A percentile compares a stretch with the other conserved stretches of the same genome.
Evolutionary conservation across 352 stramenopile species (phyloP).

Genomic region (Globisporangium uncinulatum): DNA sequence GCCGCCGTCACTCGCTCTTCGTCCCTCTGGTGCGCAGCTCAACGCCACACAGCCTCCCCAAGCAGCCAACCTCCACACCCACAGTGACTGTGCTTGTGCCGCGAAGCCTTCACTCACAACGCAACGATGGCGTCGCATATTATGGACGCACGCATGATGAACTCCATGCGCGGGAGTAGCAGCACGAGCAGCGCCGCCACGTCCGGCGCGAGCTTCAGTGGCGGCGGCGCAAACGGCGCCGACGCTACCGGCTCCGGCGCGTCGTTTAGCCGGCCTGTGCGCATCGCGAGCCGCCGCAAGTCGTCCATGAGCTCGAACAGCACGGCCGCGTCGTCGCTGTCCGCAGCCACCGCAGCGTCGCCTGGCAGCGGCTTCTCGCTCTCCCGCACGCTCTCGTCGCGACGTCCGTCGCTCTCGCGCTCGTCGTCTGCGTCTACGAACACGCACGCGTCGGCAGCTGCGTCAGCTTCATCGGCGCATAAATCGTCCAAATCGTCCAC

Average conservation of each 20-base stretch:
- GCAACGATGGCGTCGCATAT: constrained; percentile 51
- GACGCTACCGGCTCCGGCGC: constrained; percentile 1
- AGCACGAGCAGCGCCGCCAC: constrained; percentile 18
- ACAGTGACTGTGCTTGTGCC: neutral
- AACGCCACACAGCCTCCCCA: no score
- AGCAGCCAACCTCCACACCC: neutral
- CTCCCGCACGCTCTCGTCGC: constrained; percentile 16
- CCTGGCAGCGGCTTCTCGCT: constrained; percentile 14
- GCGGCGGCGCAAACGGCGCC: neutral
- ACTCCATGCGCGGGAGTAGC: constrained; percentile 36
- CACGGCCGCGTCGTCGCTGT: constrained; percentile 24
- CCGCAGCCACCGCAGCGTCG: constrained; percentile 14
- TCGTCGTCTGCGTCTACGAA: constrained; percentile 18
- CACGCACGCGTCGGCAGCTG: constrained; percentile 12
- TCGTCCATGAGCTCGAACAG: constrained; percentile 25
- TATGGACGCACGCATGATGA: constrained; percentile 51
- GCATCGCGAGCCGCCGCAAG: constrained; percentile 36
- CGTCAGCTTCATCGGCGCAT: constrained; percentile 3
- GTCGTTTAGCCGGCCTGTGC: constrained; percentile 11
- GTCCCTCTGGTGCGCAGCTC: neutral
- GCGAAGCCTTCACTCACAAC: constrained; percentile 18
- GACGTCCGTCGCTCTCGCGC: constrained; percentile 33
- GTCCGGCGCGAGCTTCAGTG: constrained; percentile 1
- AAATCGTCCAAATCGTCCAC: neutral
- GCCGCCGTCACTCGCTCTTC: neutral